Evolutionary conservation across 2,329 filamentous ascomycete species (phyloP), one percentile per base, ranked within the genome.

Genomic region (Cladorrhinum sp.): DNA sequence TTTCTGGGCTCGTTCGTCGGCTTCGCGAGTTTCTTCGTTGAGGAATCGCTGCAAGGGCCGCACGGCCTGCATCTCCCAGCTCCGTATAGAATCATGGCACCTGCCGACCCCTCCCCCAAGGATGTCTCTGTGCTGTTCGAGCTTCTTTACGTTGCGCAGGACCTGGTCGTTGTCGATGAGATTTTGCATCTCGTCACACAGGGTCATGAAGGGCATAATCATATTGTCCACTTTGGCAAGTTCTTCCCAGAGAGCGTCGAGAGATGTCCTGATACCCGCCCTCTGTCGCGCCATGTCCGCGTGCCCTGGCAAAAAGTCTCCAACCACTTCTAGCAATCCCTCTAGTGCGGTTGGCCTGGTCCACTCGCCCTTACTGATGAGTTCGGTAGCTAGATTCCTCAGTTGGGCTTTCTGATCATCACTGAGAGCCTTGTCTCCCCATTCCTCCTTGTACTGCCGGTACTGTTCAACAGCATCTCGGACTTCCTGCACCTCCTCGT

Each of bases 1-100:
- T 1, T 53, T 20, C 55, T 60, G 55, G 20, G 63, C 61, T 14
- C 12, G 46, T 18, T 36, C 33, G 10, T 52, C 51, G 21, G 52
- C 46, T 5, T 14, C 23, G 26, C 18, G 33, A 12, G 28, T 18
- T 16, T 60, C 30, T 1, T 30, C 18, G n/a, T 50, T 21, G 23
- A 61, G 42, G 42, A 60, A 57, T 1, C 26, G 36, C 16, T 52
- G 26, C 9, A 39, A 7, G 3, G 14, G 9, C 18, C 18, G 42
- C 42, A 46, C 3, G 18, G 2, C 4, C 3, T 20, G 3, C n/a
- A 20, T 14, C n/a, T 46, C n/a, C 42, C 30, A 33, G 9, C 20
- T 24, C 8, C 20, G 20, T 21, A 62, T 55, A 24, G 26, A 60
- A 6, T 33, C 16, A 10, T 55, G 12, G n/a, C 18, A 46, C 18